These are phyloP conservation scores for Paraleonurus japonicus DNA, from an alignment of 257 asterid genomes.

Conservation along the genomic window DNA sequence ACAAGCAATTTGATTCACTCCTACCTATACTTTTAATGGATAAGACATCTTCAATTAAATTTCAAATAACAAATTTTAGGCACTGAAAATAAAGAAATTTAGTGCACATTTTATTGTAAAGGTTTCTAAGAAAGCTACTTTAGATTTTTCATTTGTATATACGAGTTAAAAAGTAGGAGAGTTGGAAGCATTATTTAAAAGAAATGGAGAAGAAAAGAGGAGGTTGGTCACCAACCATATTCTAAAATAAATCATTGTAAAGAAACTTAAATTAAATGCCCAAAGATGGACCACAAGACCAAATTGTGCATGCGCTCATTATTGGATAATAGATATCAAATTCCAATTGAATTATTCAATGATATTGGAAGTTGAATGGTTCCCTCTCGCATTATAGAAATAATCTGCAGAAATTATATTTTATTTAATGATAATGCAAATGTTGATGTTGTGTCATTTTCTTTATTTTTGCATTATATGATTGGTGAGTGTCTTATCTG, in stretches of 20 bases:
- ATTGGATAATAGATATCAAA: neutral
- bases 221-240: neutral
- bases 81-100: neutral
- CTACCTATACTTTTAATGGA: neutral
- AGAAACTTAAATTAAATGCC: neutral
- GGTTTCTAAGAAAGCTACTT: neutral
- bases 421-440: no score
- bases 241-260: no score
- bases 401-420: neutral
- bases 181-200: no score
- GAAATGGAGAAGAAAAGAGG: neutral
- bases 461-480: neutral
- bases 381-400: no score
- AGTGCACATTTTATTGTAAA: neutral
- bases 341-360: neutral
- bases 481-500: neutral
- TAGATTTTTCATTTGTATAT: neutral
- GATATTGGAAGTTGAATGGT: no score
- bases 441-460: neutral
- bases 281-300: neutral
- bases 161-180: no score
- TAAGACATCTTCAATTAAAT: neutral
- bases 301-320: neutral
- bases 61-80: neutral
- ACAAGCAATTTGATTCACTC: neutral